phyloP scores from a whole-genome alignment of 2,329 filamentous ascomycete genomes.

The Xylaria sp. region DNA sequence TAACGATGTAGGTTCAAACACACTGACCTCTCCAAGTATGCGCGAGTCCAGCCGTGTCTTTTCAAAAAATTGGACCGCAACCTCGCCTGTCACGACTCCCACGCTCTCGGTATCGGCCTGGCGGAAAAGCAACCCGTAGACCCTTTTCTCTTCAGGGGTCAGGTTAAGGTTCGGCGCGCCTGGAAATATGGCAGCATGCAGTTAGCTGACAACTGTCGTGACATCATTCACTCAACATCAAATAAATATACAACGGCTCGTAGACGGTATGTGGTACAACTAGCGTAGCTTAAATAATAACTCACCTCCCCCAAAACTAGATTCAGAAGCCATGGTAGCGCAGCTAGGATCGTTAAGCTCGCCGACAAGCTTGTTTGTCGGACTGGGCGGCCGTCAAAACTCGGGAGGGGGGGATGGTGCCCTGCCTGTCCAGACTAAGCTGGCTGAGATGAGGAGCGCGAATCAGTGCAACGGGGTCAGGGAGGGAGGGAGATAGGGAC shows the following conservation, averaged over 20 bases:
- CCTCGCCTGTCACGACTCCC: constrained; percentile 93
- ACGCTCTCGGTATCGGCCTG: constrained; percentile 91
- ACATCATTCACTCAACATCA: constrained; percentile 12
- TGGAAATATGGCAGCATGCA: constrained; percentile 44
- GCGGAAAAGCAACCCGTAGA: constrained; percentile 92
- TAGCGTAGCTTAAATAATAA: constrained; percentile 4
- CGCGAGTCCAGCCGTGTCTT: constrained; percentile 89
- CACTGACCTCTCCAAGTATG: constrained; percentile 83
- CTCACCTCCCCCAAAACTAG: constrained; percentile 41
- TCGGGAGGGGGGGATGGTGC: constrained; percentile 21
- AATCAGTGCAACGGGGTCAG: constrained; percentile 15
- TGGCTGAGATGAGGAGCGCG: constrained; percentile 10
- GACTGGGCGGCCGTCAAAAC: constrained; percentile 6
- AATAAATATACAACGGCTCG: constrained; percentile 3
- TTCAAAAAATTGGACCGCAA: constrained; percentile 97
- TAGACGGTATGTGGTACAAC: constrained; percentile 1
- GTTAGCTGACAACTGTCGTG: constrained; percentile 39
- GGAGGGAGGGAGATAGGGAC: neutral
- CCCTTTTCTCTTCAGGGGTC: constrained; percentile 89
- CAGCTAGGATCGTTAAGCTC: constrained; percentile 45
- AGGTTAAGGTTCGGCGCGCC: constrained; percentile 81
- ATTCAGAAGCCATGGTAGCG: constrained; percentile 48
- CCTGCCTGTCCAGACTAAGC: constrained; percentile 13
- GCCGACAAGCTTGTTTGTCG: constrained; percentile 27
- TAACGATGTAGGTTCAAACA: neutral